Percentiles rank a stretch among this genome's conserved stretches.
Conservation (phyloP, 169 alveolate genomes). For the Plasmodium relictum region DNA sequence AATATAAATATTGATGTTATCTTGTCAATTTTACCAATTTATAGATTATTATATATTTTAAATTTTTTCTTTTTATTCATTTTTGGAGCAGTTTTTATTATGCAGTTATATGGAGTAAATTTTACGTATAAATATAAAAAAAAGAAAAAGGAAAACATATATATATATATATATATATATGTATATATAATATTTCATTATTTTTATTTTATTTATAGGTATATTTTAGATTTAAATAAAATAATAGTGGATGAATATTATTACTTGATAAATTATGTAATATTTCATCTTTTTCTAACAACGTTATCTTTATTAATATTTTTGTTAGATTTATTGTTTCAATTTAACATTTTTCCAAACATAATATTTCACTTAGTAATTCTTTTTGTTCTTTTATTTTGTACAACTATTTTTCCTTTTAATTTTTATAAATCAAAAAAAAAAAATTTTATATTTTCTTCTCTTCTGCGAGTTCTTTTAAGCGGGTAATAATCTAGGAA, state of each 20-base stretch:
- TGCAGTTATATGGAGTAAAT: constrained; percentile 66
- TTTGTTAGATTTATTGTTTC: constrained; percentile 79
- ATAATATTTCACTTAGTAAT: constrained; percentile 31
- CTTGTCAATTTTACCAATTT: constrained; percentile 43
- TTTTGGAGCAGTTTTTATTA: constrained; percentile 53
- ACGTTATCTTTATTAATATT: constrained; percentile 75
- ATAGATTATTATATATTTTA: constrained; percentile 39
- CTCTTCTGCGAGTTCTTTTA: constrained; percentile 74
- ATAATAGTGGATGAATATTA: constrained; percentile 74
- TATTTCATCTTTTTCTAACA: constrained; percentile 60
- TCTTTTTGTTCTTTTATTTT: constrained; percentile 24
- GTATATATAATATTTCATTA: background rate
- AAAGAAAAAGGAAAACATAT: background rate
- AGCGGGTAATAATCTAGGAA: constrained; percentile 53
- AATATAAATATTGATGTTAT: constrained; percentile 34
- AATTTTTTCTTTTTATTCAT: constrained; percentile 61
- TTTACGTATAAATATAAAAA: constrained; percentile 32
- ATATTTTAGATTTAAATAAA: constrained; percentile 59
- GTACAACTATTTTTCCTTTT: constrained; percentile 43
- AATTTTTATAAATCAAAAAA: constrained; percentile 76
- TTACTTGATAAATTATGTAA: constrained; percentile 45
- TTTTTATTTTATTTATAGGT: constrained; percentile 5
- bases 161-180: constrained; percentile 6
- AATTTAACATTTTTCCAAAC: constrained; percentile 42
- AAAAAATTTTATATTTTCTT: constrained; percentile 76